Percentiles rank a stretch among this genome's conserved stretches.
These are phyloP conservation scores for Fraxinus ornus DNA, from an alignment of 305 asterid species.

Conservation along the genomic window DNA sequence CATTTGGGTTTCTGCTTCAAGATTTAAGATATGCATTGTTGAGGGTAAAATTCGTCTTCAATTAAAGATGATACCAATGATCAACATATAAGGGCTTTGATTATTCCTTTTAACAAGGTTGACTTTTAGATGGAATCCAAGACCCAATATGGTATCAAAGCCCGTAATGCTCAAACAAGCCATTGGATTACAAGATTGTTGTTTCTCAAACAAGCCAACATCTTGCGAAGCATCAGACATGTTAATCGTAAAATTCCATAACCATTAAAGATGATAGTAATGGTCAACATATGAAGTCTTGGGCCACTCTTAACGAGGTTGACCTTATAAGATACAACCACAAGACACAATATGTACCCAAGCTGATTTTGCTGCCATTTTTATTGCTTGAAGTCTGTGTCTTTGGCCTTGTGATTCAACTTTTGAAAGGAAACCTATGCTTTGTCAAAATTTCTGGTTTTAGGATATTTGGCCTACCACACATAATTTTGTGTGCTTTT, in stretches of 20 bases:
- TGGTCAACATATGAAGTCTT: background rate
- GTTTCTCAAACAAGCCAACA: background rate
- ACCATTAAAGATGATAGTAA: background rate
- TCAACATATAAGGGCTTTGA: background rate
- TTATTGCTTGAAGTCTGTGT: background rate
- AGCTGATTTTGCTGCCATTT: background rate
- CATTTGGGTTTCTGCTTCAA: background rate
- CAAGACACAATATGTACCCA: background rate
- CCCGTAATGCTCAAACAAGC: background rate
- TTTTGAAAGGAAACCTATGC: background rate
- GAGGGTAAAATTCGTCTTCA: background rate
- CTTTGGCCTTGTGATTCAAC: background rate
- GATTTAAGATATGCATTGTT: background rate
- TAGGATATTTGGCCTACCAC: background rate
- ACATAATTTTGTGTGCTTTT: conserved; percentile 3
- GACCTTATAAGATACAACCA: background rate
- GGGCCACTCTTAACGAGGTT: background rate
- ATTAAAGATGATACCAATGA: background rate
- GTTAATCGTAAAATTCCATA: background rate
- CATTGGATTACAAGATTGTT: background rate
- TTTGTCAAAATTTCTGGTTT: background rate
- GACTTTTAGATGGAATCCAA: background rate
- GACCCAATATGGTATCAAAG: background rate
- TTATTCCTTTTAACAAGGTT: background rate
- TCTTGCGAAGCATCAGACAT: background rate